Evolutionary conservation across 78 protist genomes (phyloP), one percentile per base, ranked within the genome.

Genomic region (Dictyostelium capitatum): DNA sequence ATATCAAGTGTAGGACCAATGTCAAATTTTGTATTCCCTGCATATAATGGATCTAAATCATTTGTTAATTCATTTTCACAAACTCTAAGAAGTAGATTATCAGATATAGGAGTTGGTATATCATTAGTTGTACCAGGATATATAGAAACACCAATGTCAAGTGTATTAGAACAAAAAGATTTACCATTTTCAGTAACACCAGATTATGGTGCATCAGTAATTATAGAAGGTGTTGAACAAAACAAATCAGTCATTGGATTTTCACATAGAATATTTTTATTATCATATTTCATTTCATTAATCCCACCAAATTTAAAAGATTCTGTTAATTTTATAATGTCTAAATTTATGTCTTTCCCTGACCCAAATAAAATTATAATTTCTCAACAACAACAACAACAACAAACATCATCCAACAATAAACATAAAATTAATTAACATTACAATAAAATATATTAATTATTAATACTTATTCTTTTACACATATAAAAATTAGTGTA

Each of bases 81-180:
- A 17, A 73, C 91, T 6, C 56, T 83, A 3, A 46, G 91, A 47
- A 57, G 73, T 28, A 80, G 77, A 28, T 37, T 83, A 11, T 28
- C n/a, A 7, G 54, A 23, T 5, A 30, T 56, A 53, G 91, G 91
- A 10, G 46, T 83, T n/a, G 91, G 91, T 56, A 82, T 83, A 8
- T 73, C 75, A 4, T n/a, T 65, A 2, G 67, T 83, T 4, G 43
- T 72, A n/a, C 82, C 82, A 6, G 91, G 91, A 2, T 53, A 53
- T 28, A 80, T 83, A 6, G 73, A 73, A 9, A 73, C 91, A 7
- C 82, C 41, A 28, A 73, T 83, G 91, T 56, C 70, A 1, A 20
- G 15, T 23, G 80, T 23, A 25, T 32, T 30, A 43, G 11, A 23
- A 11, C 32, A 25, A 47, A 4, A 74, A 51, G 46, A 70, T 41